phyloP scores from a whole-genome alignment of 495 filamentous ascomycete genomes.

The Jackrogersella multiformis region DNA sequence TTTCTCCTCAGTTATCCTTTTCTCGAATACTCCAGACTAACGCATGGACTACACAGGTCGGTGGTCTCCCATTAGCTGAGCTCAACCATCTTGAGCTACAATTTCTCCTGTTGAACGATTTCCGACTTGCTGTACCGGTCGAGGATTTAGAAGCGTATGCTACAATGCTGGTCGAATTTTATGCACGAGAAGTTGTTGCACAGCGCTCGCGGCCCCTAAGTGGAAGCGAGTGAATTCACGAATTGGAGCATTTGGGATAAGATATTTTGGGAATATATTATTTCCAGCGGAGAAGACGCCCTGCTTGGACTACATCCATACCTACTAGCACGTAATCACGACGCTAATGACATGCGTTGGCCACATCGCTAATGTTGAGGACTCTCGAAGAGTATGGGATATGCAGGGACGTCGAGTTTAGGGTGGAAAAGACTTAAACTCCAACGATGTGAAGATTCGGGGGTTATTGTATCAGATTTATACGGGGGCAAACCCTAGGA shows the following conservation, averaged over 20 bases:
- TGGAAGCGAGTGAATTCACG: conserved; percentile 23
- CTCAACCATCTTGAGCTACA: conserved; percentile 97
- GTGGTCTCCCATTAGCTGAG: conserved; percentile 93
- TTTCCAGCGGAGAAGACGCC: neutral
- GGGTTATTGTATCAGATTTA: conserved; percentile 30
- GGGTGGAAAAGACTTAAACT: conserved; percentile 28
- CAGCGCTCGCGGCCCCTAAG: conserved; percentile 51
- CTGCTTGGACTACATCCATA: conserved; percentile 15
- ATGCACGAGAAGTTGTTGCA: conserved; percentile 87
- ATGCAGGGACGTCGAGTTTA: conserved; percentile 18
- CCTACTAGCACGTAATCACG: conserved; percentile 19
- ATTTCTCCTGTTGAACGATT: conserved; percentile 96
- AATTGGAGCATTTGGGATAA: conserved; percentile 28
- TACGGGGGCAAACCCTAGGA: conserved; percentile 19
- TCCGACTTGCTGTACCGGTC: conserved; percentile 90
- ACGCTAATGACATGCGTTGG: conserved; percentile 8
- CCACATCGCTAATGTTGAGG: conserved; percentile 10
- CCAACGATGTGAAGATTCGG: conserved; percentile 5
- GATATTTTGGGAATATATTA: conserved; percentile 11
- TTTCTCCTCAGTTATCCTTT: neutral
- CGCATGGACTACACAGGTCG: conserved; percentile 69
- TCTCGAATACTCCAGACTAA: neutral
- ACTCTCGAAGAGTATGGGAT: neutral
- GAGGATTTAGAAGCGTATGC: conserved; percentile 98
- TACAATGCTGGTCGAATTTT: conserved; percentile 99